Evolutionary conservation across 139 green algal genomes (phyloP).

Genomic region (Edaphochlamys debaryana): DNA sequence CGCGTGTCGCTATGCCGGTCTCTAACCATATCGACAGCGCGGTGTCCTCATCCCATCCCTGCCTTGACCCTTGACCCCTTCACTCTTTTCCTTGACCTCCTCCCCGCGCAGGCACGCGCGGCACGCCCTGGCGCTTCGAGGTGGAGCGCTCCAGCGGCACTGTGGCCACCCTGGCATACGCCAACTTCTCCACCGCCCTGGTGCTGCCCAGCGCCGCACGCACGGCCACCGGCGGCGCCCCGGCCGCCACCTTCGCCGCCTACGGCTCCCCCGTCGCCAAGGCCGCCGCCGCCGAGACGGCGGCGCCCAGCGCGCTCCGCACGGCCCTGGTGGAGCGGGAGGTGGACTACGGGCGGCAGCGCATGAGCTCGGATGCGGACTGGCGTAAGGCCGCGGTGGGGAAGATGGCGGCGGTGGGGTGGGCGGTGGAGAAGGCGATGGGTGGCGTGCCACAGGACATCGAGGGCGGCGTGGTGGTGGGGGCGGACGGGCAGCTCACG

Average conservation of each 20-base stretch:
- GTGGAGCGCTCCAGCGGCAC: slow-evolving; percentile 73
- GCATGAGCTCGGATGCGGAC: slow-evolving; percentile 68
- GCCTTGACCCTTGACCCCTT: no score
- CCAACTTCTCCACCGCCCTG: slow-evolving; percentile 92
- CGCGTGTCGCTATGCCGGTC: no score
- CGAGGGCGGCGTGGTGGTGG: slow-evolving; percentile 87
- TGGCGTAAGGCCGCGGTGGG: slow-evolving; percentile 54
- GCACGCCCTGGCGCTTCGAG: slow-evolving; percentile 89
- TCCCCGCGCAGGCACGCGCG: slow-evolving; percentile 75
- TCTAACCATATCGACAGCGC: no score
- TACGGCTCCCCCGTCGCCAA: not conserved
- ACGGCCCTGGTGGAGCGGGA: slow-evolving; percentile 49
- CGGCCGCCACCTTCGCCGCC: not conserved
- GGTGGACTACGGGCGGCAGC: slow-evolving; percentile 90
- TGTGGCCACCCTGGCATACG: slow-evolving; percentile 84
- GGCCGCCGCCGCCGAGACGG: not conserved
- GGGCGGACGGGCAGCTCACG: slow-evolving; percentile 19
- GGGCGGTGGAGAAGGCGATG: slow-evolving; percentile 75
- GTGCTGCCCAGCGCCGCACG: slow-evolving; percentile 46
- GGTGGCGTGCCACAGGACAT: slow-evolving; percentile 88
- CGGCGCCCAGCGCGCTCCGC: not conserved
- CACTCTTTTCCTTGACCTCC: no score
- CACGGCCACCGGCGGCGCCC: not conserved
- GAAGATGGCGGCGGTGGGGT: slow-evolving; percentile 42
- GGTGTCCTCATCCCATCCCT: no score